Evolutionary conservation across 2,329 filamentous ascomycete genomes (phyloP), one percentile per base, ranked within the genome.

Genomic region (Ceratocystis smalleyi): DNA sequence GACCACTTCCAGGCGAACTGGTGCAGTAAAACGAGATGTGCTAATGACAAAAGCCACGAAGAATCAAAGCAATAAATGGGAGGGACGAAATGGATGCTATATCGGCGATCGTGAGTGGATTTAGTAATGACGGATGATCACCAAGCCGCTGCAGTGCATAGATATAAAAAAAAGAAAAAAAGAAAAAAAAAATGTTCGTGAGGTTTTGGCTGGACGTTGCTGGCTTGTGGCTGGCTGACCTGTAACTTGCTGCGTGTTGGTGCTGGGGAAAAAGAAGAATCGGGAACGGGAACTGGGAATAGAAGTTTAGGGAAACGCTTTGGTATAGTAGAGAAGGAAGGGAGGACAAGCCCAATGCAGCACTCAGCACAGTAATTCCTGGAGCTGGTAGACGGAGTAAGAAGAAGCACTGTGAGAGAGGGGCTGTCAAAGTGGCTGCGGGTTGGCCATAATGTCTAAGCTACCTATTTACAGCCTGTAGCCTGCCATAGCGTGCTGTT

Each of bases 321-420:
- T 45, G 30, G 61, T 27, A 22, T 19, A 63, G 22, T 43, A 51
- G 51, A 54, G 47, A 27, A 54, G 35, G 54, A 45, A 60, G 32
- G 24, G 30, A n/a, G 35, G 35, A 43, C 57, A 45, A 51, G 19
- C 35, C 43, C 40, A 59, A 63, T 59, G 49, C 35, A 65, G 64
- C 15, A 59, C 15, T 60, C 40, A 32, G 43, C 51, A 64, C 55
- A 49, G 63, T 63, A 17, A 10, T 22, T 32, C 51, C 27, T 57
- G 40, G 22, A 43, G 49, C 35, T 30, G 27, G 7, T 30, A n/a
- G 5, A 57, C 54, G 27, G 27, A 35, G 54, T 57, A 35, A 32
- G 24, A 57, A 57, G 54, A 40, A 57, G 19, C 54, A 57, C 54
- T 57, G 54, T 57, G 54, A 15, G 54, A 30, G 54, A 30, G 27